Percentiles rank a stretch among this genome's conserved stretches.
Conservation (phyloP, 2,329 filamentous ascomycete genomes). For the Monilinia fructigena region DNA sequence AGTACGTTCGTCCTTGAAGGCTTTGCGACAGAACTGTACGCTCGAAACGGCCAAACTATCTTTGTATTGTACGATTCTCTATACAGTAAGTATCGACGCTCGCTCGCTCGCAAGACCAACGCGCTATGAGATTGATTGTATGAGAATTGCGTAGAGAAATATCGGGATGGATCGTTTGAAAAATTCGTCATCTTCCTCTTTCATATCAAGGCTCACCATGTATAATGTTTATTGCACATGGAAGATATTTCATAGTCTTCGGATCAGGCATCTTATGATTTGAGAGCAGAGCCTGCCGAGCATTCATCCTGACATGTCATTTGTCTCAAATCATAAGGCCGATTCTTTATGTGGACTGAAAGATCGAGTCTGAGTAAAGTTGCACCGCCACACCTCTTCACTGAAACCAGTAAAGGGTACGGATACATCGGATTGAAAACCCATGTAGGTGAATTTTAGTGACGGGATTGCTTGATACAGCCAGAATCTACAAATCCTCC, state of each 20-base stretch:
- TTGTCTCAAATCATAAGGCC: not conserved
- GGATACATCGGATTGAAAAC: too few relatives aligned
- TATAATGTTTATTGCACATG: not conserved
- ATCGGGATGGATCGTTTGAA: not conserved
- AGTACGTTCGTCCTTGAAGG: not conserved
- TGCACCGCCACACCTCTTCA: slow-evolving; percentile 19
- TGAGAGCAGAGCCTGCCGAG: not conserved
- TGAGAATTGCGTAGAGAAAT: not conserved
- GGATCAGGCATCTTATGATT: not conserved
- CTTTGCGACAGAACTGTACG: not conserved
- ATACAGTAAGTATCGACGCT: not conserved
- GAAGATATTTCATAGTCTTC: not conserved
- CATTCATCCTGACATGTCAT: not conserved
- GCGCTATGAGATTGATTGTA: not conserved
- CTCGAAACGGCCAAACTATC: not conserved
- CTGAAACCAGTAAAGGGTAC: not conserved
- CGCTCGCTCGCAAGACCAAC: not conserved
- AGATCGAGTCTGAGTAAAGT: not conserved
- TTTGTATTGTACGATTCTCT: not conserved
- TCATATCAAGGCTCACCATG: not conserved
- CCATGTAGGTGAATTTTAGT: too few relatives aligned
- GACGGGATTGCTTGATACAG: too few relatives aligned
- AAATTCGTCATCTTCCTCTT: not conserved
- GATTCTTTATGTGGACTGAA: not conserved
- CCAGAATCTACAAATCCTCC: too few relatives aligned